These are phyloP conservation scores for Penicillium sp. DNA, from an alignment of 2,329 filamentous ascomycete species.

Conservation along the genomic window DNA sequence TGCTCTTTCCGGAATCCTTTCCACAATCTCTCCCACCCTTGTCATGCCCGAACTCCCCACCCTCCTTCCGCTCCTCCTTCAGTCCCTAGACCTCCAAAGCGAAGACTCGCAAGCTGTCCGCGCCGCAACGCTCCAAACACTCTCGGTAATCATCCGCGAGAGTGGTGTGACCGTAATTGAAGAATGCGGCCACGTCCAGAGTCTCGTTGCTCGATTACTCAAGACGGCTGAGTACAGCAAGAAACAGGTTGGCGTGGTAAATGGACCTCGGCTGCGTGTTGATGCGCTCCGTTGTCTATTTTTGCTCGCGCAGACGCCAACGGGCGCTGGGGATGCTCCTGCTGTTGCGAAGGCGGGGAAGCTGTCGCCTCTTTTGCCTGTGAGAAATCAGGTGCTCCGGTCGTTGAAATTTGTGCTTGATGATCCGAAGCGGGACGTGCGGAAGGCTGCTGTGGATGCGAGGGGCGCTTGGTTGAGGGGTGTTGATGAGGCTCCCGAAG, in stretches of 20 bases:
- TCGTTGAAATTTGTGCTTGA: constrained; percentile 61
- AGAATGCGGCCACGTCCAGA: constrained; percentile 60
- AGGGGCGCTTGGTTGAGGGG: constrained; percentile 62
- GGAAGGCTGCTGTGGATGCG: constrained; percentile 66
- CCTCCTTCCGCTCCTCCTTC: constrained; percentile 65
- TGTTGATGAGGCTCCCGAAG: constrained; percentile 62
- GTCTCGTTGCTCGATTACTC: constrained; percentile 61
- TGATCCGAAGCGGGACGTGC: constrained; percentile 66
- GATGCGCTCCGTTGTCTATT: constrained; percentile 45
- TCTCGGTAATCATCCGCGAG: constrained; percentile 63
- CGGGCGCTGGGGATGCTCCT: constrained; percentile 23
- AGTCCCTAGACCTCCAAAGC: constrained; percentile 62
- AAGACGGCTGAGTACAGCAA: constrained; percentile 45
- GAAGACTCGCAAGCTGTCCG: constrained; percentile 59
- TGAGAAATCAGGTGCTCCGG: constrained; percentile 62
- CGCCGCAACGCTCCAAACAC: constrained; percentile 63
- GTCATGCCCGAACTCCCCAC: constrained; percentile 63
- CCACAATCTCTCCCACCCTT: constrained; percentile 63
- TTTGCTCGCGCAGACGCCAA: constrained; percentile 40
- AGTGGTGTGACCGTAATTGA: constrained; percentile 57
- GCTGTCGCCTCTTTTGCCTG: constrained; percentile 58
- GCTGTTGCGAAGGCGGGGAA: constrained; percentile 32
- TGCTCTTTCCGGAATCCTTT: constrained; percentile 65
- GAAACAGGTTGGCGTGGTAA: constrained; percentile 19
- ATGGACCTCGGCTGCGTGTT: constrained; percentile 37